Evolutionary conservation across 73 alveolate species (phyloP).

Genomic region (Stentor roeselii): DNA sequence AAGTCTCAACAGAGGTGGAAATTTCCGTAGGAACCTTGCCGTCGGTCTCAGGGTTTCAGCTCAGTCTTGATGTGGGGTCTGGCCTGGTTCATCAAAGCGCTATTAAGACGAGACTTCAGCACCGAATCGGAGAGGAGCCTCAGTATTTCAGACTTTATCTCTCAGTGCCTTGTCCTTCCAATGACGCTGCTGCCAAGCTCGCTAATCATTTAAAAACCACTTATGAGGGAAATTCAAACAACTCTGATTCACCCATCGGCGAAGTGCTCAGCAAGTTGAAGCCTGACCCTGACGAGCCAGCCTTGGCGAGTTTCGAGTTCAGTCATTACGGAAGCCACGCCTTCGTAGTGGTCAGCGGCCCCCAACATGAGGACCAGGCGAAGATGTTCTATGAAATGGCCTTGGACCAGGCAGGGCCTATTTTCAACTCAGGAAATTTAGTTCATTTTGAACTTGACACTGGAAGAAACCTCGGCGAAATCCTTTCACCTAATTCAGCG

Average conservation of each 20-base stretch:
- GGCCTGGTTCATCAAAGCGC: not conserved
- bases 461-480: not conserved
- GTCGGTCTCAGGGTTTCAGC: not conserved
- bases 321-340: not conserved
- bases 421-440: not conserved
- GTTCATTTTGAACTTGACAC: not conserved
- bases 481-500: not conserved
- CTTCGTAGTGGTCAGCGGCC: not conserved
- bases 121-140: constrained; percentile 1
- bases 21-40: not conserved
- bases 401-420: not conserved
- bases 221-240: not conserved
- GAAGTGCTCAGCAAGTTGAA: not conserved
- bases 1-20: not conserved
- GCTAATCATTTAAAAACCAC: not conserved
- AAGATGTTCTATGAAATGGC: not conserved
- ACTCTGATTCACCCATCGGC: not conserved
- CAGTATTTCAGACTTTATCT: not conserved
- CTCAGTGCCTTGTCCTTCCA: not conserved
- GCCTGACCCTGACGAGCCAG: constrained; percentile 7
- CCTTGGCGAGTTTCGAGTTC: not conserved
- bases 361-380: not conserved
- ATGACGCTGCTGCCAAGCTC: not conserved
- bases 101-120: not conserved
- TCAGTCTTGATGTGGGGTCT: not conserved